Conservation (phyloP, 1,139 yeast species). For the Pneumocystis canis region DNA sequence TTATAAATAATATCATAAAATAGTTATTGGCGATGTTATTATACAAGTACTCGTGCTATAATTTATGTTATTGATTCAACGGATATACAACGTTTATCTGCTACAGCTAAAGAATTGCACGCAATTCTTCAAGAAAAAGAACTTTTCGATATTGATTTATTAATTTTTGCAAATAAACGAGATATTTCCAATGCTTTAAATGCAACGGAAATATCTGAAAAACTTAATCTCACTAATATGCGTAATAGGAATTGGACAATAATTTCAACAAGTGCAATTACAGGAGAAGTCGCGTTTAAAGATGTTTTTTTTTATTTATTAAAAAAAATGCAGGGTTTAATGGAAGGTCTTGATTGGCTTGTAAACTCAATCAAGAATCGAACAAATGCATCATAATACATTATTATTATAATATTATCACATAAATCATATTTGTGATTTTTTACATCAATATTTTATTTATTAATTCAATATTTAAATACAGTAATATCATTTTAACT, state of each 20-base stretch:
- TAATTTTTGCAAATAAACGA: conserved; percentile 86
- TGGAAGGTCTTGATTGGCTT: conserved; percentile 87
- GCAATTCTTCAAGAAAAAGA: conserved; percentile 91
- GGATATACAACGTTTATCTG: conserved; percentile 86
- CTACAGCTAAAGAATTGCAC: conserved; percentile 86
- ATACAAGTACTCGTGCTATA: conserved; percentile 88
- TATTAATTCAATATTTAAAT: too few relatives aligned
- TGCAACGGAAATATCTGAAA: conserved; percentile 88
- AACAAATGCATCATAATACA: neutral
- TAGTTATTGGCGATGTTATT: conserved; percentile 89
- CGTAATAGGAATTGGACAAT: conserved; percentile 93
- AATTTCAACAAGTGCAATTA: conserved; percentile 86
- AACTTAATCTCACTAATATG: conserved; percentile 79
- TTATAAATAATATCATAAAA: conserved; percentile 86
- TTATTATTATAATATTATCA: conserved; percentile 32
- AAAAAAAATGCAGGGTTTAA: neutral
- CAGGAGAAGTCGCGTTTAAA: conserved; percentile 68
- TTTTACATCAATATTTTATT: neutral
- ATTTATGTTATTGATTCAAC: conserved; percentile 85
- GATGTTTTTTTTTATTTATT: conserved; percentile 24
- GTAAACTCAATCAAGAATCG: conserved; percentile 82
- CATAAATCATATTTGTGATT: neutral
- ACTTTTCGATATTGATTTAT: conserved; percentile 74
- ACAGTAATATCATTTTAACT: too few relatives aligned
- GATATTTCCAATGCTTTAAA: conserved; percentile 93